phyloP scores from a whole-genome alignment of 2,329 filamentous ascomycete species.

The Arthrobotrys pseudoclavata region DNA sequence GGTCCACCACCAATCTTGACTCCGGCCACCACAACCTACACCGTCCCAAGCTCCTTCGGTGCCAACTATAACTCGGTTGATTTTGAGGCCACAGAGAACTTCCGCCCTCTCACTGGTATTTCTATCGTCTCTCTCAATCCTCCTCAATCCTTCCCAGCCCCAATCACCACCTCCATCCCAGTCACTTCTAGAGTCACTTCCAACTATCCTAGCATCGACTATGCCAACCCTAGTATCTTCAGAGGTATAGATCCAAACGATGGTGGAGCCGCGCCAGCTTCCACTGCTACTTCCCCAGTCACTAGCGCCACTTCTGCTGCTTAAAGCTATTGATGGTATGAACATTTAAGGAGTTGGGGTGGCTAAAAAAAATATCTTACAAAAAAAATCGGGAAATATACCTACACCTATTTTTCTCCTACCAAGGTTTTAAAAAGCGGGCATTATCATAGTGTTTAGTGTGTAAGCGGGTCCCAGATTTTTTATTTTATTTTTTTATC shows the following conservation, averaged over 20 bases:
- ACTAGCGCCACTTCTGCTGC: conserved; percentile 14
- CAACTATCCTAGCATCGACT: conserved; percentile 56
- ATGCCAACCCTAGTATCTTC: conserved; percentile 38
- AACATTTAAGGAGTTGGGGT: conserved; percentile 39
- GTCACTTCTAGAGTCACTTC: conserved; percentile 35
- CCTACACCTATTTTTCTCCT: conserved; percentile 30
- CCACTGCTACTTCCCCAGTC: conserved; percentile 1
- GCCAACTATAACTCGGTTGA: conserved; percentile 52
- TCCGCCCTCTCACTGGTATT: conserved; percentile 37
- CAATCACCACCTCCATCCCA: conserved; percentile 48
- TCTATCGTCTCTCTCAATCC: conserved; percentile 41
- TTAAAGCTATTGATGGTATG: conserved; percentile 8
- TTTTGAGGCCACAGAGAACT: conserved; percentile 44
- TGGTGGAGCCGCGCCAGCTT: conserved; percentile 15
- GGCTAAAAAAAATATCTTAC: conserved; percentile 20
- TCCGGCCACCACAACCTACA: conserved; percentile 38
- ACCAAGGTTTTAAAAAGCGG: conserved; percentile 35
- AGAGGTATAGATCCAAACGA: conserved; percentile 23
- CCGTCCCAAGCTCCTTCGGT: conserved; percentile 22
- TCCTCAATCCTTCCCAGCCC: conserved; percentile 46
- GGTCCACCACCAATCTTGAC: conserved; percentile 18
- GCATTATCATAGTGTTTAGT: conserved; percentile 57
- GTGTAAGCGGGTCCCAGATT: conserved; percentile 40
- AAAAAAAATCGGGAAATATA: conserved; percentile 15
- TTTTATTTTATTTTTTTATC: conserved; percentile 1